phyloP scores from a whole-genome alignment of 148 eudicot species.

The Cornus kousa region DNA sequence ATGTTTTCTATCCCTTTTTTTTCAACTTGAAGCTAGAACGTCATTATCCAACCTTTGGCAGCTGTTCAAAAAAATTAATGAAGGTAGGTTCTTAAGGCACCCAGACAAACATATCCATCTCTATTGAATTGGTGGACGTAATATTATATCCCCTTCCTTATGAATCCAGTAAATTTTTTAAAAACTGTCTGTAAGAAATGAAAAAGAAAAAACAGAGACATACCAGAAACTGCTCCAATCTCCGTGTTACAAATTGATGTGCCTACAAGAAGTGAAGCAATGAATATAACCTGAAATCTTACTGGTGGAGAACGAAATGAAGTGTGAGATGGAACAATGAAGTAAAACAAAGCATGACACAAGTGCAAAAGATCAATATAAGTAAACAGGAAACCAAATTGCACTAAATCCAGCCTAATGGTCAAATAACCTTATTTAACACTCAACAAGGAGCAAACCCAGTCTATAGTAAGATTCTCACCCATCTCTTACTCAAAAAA shows the following conservation, averaged over 20 bases:
- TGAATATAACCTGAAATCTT: slow-evolving; percentile 8
- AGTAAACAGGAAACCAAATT: background rate
- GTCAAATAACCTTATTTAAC: background rate
- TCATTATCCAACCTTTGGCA: background rate
- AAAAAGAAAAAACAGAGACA: slow-evolving; percentile 14
- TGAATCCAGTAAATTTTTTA: background rate
- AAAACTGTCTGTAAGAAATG: too few relatives aligned
- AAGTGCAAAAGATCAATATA: background rate
- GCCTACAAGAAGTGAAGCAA: slow-evolving; percentile 47
- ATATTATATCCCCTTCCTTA: background rate
- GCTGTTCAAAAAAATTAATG: too few relatives aligned
- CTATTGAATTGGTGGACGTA: background rate
- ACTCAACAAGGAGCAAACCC: background rate
- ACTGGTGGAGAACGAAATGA: background rate
- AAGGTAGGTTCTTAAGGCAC: background rate
- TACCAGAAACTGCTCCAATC: slow-evolving; percentile 95
- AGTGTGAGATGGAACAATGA: background rate
- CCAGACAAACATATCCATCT: background rate
- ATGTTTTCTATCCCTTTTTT: background rate
- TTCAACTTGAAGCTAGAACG: background rate
- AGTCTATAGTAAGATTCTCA: too few relatives aligned
- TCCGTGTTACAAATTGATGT: slow-evolving; percentile 87
- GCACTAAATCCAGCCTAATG: background rate
- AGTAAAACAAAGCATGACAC: background rate
- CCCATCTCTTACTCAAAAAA: too few relatives aligned